Evolutionary conservation across 495 filamentous ascomycete species (phyloP), one percentile per base, ranked within the genome.

Genomic region (Pyrenula massariospora): DNA sequence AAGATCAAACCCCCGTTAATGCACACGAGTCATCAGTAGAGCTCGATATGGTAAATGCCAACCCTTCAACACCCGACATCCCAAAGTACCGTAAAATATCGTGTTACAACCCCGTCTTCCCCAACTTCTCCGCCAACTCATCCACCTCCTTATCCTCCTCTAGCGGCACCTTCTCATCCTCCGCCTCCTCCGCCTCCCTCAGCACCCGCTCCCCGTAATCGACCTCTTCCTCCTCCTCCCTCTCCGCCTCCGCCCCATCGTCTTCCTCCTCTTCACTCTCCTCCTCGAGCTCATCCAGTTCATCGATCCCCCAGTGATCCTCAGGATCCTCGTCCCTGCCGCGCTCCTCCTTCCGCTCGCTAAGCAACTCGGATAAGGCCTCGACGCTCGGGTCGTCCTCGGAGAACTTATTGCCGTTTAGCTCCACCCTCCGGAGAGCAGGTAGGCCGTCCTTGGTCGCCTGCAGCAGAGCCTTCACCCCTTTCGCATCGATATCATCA

Each of bases 361-460:
- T 72, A 23, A 86, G 59, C 12, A 78, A 60, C 53, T 75, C 72
- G 24, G 74, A 68, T 50, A 86, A 63, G 10, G 71, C 73, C 50
- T 69, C 70, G 15, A 84, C 78, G 50, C 77, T 76, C 24, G 77
- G 68, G 60, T 96, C 92, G 1, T 94, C 91, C 67, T 96, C 91
- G 8, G 76, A 75, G 62, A 98, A 96, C 63, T 87, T 91, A 74
- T 98, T 98, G 47, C 93, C 93, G 68, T 98, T 97, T 58, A 98
- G 73, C 68, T 98, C 93, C 57, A 96, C 81, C 60, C 89, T 84
- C 69, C 83, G 83, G 58, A 96, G 71, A 22, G 76, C 75, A 0
- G 85, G 87, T n/a, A 96, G 74, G 0, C 68, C 69, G 15, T 75
- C 73, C 66, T 83, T 79, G 12, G 81, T 77, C 0, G 85, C 85